phyloP scores from a whole-genome alignment of 2,329 filamentous ascomycete species.

The Zymoseptoria ardabiliae region DNA sequence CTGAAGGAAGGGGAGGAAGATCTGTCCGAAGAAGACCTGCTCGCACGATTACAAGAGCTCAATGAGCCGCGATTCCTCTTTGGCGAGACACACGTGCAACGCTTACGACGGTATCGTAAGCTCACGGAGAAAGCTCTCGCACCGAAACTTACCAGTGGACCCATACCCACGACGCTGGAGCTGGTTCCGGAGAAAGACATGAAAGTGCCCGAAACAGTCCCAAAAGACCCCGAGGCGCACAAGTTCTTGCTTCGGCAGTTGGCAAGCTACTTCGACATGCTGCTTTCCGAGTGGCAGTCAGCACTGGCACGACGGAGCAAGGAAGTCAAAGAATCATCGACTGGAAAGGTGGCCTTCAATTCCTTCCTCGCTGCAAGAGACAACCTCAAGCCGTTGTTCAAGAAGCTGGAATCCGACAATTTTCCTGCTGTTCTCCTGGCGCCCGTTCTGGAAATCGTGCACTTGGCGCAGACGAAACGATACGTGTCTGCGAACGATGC shows the following conservation, averaged over 20 bases:
- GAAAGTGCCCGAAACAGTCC: constrained; percentile 63
- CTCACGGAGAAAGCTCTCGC: constrained; percentile 42
- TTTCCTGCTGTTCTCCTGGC: constrained; percentile 66
- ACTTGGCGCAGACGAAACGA: constrained; percentile 77
- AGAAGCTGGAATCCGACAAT: constrained; percentile 75
- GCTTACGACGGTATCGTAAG: constrained; percentile 63
- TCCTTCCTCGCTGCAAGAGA: constrained; percentile 82
- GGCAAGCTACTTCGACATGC: constrained; percentile 91
- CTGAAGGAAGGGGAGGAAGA: constrained; percentile 46
- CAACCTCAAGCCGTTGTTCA: constrained; percentile 84
- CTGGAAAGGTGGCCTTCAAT: constrained; percentile 72
- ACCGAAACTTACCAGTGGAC: constrained; percentile 54
- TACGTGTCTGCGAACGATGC: constrained; percentile 97
- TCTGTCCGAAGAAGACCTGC: constrained; percentile 63
- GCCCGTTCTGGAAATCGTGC: constrained; percentile 84
- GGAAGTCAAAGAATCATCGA: constrained; percentile 61
- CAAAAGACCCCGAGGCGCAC: constrained; percentile 57
- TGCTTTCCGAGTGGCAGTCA: constrained; percentile 78
- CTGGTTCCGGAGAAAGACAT: constrained; percentile 80
- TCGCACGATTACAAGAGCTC: constrained; percentile 59
- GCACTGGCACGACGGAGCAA: constrained; percentile 58
- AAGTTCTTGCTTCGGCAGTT: constrained; percentile 77
- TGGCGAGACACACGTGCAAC: constrained; percentile 66
- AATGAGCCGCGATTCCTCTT: constrained; percentile 71
- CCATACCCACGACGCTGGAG: constrained; percentile 77